Evolutionary conservation across 2,329 filamentous ascomycete species (phyloP).

Genomic region (Pseudopithomyces chartarum): DNA sequence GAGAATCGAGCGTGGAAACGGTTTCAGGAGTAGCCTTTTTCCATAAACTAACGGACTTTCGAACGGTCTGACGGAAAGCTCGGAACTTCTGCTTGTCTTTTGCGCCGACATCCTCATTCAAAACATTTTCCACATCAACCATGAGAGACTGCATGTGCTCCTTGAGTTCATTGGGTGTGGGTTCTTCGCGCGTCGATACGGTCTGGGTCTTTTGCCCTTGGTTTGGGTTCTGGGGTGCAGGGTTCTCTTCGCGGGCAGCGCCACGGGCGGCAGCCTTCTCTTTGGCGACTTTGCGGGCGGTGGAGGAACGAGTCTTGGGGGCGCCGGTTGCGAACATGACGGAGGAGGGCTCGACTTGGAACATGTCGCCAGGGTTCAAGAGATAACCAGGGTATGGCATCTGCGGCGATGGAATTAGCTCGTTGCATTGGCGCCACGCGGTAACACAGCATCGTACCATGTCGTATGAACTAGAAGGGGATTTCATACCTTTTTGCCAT

Average conservation of each 20-base stretch:
- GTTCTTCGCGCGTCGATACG: constrained; percentile 25
- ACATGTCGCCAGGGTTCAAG: constrained; percentile 97
- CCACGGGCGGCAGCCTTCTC: constrained; percentile 37
- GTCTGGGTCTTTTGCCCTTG: constrained; percentile 8
- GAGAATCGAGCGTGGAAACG: constrained; percentile 50
- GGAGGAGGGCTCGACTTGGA: constrained; percentile 88
- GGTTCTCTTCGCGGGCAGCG: constrained; percentile 26
- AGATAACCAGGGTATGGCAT: constrained; percentile 92
- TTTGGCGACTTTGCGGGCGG: constrained; percentile 34
- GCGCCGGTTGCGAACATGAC: constrained; percentile 87
- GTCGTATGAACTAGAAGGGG: background rate
- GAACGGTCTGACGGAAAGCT: constrained; percentile 69
- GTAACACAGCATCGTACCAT: background rate
- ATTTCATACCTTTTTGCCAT: constrained; percentile 80
- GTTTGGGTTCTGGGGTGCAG: constrained; percentile 18
- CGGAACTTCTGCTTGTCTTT: constrained; percentile 79
- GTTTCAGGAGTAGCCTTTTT: constrained; percentile 48
- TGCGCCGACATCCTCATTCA: constrained; percentile 64
- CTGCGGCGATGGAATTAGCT: constrained; percentile 52
- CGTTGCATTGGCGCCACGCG: background rate
- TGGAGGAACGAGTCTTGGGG: constrained; percentile 57
- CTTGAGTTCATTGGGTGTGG: constrained; percentile 37
- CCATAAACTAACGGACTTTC: constrained; percentile 65
- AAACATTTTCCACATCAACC: constrained; percentile 63
- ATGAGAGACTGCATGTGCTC: constrained; percentile 41